phyloP scores from a whole-genome alignment of 768 basidiomycete species.

The Russula ochroleuca region DNA sequence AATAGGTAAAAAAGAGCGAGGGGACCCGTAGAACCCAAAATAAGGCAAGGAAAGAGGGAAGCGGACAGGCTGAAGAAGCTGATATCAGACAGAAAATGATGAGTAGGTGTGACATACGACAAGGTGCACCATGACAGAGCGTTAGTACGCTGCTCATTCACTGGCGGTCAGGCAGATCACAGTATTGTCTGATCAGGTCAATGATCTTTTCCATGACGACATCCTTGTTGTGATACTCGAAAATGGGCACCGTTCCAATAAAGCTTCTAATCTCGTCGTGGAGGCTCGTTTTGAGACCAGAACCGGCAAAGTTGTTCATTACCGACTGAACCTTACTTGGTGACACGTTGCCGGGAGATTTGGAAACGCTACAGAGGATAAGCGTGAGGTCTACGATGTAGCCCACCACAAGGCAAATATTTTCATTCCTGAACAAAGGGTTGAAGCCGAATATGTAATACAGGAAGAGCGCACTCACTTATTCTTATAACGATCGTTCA shows the following conservation, averaged over 20 bases:
- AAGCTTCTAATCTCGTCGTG: constrained; percentile 2
- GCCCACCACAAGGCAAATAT: constrained; percentile 7
- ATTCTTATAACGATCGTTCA: background rate
- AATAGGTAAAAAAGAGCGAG: background rate
- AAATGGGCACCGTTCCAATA: background rate
- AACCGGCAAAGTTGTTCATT: background rate
- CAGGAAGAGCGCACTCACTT: background rate
- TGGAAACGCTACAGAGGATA: background rate
- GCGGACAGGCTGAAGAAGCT: background rate
- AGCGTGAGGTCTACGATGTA: constrained; percentile 16
- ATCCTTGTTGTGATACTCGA: background rate
- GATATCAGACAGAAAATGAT: background rate
- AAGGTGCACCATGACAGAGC: background rate
- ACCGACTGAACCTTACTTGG: background rate
- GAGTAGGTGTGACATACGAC: background rate
- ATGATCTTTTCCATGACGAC: background rate
- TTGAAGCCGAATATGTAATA: background rate
- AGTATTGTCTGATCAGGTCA: constrained; percentile 1
- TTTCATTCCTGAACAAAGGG: constrained; percentile 1
- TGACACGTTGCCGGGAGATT: background rate
- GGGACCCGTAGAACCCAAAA: background rate
- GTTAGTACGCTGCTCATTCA: background rate
- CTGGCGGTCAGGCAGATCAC: background rate
- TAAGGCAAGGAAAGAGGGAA: background rate
- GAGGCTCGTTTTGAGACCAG: background rate